These are phyloP conservation scores for Piper betle DNA, from an alignment of 164 flowering plant species.

Conservation along the genomic window DNA sequence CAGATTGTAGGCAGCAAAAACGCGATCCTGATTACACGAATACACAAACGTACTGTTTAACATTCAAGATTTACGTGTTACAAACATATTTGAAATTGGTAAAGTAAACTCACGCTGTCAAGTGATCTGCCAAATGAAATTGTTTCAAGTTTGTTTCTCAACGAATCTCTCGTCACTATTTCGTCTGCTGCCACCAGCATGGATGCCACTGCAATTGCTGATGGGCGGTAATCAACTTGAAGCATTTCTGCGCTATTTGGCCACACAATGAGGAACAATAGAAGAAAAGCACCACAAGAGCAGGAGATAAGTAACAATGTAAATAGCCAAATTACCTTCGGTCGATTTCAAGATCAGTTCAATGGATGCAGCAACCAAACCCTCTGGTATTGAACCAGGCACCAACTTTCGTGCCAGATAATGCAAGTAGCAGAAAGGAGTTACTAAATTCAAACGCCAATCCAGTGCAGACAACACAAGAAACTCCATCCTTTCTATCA, in stretches of 20 bases:
- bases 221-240: constrained; percentile 37
- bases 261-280: constrained; percentile 1
- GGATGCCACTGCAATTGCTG: constrained; percentile 58
- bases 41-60: constrained; percentile 5
- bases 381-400: constrained; percentile 12
- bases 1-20: constrained; percentile 28
- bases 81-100: neutral
- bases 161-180: constrained; percentile 23
- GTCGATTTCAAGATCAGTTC: constrained; percentile 25
- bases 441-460: constrained; percentile 50
- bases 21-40: constrained; percentile 28
- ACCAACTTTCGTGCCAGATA: constrained; percentile 34
- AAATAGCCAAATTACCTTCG: constrained; percentile 33
- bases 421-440: constrained; percentile 51
- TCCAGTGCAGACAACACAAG: constrained; percentile 50
- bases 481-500: constrained; percentile 58
- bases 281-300: too few species aligned
- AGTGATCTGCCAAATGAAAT: constrained; percentile 17
- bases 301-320: constrained; percentile 1
- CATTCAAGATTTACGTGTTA: neutral
- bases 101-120: constrained; percentile 28
- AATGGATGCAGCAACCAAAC: constrained; percentile 12
- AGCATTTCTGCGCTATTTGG: constrained; percentile 25
- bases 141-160: constrained; percentile 30
- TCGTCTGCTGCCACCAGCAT: constrained; percentile 31